phyloP scores from a whole-genome alignment of 192 early-diverging fungal genomes.

The Umbelopsis ramanniana region DNA sequence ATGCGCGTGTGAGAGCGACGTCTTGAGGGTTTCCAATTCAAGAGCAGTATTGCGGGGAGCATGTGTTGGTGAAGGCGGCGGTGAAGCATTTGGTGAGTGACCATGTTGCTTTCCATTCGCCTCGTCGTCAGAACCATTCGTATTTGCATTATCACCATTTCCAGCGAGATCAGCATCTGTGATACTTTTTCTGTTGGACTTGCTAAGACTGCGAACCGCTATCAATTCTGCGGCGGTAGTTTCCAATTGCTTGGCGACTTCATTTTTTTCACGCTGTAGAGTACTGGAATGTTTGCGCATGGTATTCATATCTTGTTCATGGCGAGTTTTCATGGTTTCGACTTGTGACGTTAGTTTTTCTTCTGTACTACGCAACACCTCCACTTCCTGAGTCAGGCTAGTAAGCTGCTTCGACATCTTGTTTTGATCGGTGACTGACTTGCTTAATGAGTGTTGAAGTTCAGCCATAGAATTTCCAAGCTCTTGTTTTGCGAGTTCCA shows the following conservation, averaged over 20 bases:
- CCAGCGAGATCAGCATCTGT: neutral
- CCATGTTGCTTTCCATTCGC: neutral
- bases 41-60: conserved; percentile 32
- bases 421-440: conserved; percentile 57
- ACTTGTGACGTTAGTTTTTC: conserved; percentile 50
- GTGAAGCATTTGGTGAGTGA: conserved; percentile 21
- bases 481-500: conserved; percentile 57
- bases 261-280: conserved; percentile 65
- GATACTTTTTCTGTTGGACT: neutral
- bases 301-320: conserved; percentile 65
- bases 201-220: conserved; percentile 18
- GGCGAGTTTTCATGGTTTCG: conserved; percentile 53
- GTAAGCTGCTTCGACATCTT: conserved; percentile 56
- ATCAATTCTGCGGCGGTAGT: conserved; percentile 59
- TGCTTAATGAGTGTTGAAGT: conserved; percentile 47
- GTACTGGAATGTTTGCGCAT: conserved; percentile 57
- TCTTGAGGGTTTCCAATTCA: conserved; percentile 45
- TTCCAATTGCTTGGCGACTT: conserved; percentile 59
- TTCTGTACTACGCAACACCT: conserved; percentile 63
- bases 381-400: conserved; percentile 57
- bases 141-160: neutral
- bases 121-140: neutral
- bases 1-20: conserved; percentile 47
- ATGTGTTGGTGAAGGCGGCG: conserved; percentile 36
- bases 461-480: conserved; percentile 47